Base-by-base conservation (phyloP, 257 asterid genomes). In the Cordia subcordata region DNA sequence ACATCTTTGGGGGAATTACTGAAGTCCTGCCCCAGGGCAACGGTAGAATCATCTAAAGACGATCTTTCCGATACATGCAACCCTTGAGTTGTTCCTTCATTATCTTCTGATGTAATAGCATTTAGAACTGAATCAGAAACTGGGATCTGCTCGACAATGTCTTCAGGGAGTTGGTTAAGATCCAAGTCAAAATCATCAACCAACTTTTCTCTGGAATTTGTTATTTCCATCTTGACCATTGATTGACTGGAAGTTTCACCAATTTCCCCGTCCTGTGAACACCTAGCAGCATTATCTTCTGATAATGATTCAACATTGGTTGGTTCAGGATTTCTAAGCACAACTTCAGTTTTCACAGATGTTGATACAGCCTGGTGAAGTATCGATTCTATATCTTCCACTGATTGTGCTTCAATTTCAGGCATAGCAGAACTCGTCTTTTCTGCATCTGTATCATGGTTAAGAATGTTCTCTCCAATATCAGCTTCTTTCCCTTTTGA, bases 171-270 rank as follows among this genome's bases (percentile, higher is more conserved):
- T 58, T 70, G 68, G 61, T 75, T 64, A 60, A 65, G 23, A 72
- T 73, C 80, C 56, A 63, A 56, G 58, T 52, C 57, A 58, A 71
- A 65, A 61, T 63, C 85, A 57, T 70, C 72, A 33, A 67, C 42
- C 4, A 39, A 58, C 68, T 37, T 60, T 39, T 70, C 73, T 71
- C 76, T 83, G 65, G 57, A 44, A 68, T 50, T 45, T 62, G 75
- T 67, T 46, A 64, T 40, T 57, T 70, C 75, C n/a, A 65, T 61
- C 49, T 56, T 52, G 52, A 53, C 16, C 39, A 20, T 53, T 8
- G 56, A 47, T 61, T 57, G 64, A 52, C 64, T 65, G 16, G 77
- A 21, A 61, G 55, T 67, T 8, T 60, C 51, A 16, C 51, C 63
- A 53, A 39, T 44, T 17, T 17, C 46, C 16, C 44, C 59, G 53